Percentiles rank a stretch among this genome's conserved stretches.
phyloP scores from a whole-genome alignment of 257 asterid species.

The Agastache rugosa region DNA sequence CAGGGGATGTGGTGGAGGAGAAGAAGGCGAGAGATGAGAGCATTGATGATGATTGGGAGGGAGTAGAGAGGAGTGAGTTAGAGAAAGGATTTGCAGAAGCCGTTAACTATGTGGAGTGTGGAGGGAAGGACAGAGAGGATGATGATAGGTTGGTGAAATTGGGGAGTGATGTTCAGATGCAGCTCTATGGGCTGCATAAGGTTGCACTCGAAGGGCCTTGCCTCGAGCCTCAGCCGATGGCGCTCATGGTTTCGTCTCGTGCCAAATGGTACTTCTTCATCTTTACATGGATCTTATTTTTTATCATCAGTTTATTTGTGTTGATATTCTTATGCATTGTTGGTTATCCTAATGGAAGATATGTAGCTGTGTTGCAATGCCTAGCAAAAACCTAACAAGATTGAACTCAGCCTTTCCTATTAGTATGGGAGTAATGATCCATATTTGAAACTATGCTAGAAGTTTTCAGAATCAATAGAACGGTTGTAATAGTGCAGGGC shows the following conservation, averaged over 20 bases:
- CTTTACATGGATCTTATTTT: slow-evolving; percentile 9
- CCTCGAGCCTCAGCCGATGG: slow-evolving; percentile 83
- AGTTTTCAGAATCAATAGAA: background rate
- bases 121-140: slow-evolving; percentile 44
- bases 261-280: slow-evolving; percentile 77
- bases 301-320: background rate
- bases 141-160: slow-evolving; percentile 47
- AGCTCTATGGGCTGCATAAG: slow-evolving; percentile 78
- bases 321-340: background rate
- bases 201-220: slow-evolving; percentile 92
- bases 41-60: slow-evolving; percentile 85
- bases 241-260: slow-evolving; percentile 70
- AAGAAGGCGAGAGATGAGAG: slow-evolving; percentile 19
- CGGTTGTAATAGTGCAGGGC: background rate
- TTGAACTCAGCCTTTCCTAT: background rate
- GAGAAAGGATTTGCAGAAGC: slow-evolving; percentile 81
- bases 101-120: slow-evolving; percentile 66
- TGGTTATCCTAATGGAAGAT: background rate
- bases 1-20: slow-evolving; percentile 35
- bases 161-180: slow-evolving; percentile 61
- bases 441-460: background rate
- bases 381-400: background rate
- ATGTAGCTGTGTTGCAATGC: background rate
- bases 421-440: background rate
- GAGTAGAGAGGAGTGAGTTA: slow-evolving; percentile 87